Percentiles rank a stretch among this genome's conserved stretches.
These are phyloP conservation scores for Trametes gibbosa DNA, from an alignment of 768 basidiomycete genomes.

Conservation along the genomic window DNA sequence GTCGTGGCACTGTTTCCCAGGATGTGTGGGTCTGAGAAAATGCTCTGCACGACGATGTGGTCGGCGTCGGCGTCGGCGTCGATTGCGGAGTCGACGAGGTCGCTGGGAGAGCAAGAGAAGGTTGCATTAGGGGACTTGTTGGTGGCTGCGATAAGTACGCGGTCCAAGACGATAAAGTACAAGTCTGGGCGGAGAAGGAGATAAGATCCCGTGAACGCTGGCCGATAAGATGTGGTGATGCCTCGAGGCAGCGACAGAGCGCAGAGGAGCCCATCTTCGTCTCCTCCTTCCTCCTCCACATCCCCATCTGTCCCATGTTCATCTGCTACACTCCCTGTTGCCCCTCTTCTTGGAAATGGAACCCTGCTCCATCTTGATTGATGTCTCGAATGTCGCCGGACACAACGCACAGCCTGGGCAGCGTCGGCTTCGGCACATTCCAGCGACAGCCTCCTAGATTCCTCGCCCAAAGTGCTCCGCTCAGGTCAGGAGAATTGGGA, in stretches of 20 bases:
- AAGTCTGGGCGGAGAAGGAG: not conserved
- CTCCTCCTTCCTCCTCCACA: slow-evolving; percentile 4
- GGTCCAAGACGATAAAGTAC: not conserved
- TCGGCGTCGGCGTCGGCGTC: not conserved
- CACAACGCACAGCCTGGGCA: not conserved
- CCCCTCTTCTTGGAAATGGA: slow-evolving; percentile 1
- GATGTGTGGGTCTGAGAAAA: not conserved
- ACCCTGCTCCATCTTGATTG: slow-evolving; percentile 6
- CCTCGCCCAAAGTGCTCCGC: not conserved
- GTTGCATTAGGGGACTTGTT: not conserved
- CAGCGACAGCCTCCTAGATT: not conserved
- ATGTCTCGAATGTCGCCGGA: slow-evolving; percentile 3
- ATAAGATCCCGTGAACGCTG: not conserved
- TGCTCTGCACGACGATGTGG: not conserved
- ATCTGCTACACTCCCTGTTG: slow-evolving; percentile 5
- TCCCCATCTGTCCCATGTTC: slow-evolving; percentile 2
- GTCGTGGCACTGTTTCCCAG: not conserved
- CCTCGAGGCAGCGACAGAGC: slow-evolving; percentile 14
- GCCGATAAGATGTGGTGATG: slow-evolving; percentile 5
- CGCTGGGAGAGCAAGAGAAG: not conserved
- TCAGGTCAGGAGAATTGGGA: not conserved
- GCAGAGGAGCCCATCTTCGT: slow-evolving; percentile 13
- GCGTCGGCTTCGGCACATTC: not conserved
- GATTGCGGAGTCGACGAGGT: too few species aligned
- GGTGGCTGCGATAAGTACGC: not conserved